Evolutionary conservation across 176 grass and related monocot genomes (phyloP).

Genomic region (Carex myosuroides): DNA sequence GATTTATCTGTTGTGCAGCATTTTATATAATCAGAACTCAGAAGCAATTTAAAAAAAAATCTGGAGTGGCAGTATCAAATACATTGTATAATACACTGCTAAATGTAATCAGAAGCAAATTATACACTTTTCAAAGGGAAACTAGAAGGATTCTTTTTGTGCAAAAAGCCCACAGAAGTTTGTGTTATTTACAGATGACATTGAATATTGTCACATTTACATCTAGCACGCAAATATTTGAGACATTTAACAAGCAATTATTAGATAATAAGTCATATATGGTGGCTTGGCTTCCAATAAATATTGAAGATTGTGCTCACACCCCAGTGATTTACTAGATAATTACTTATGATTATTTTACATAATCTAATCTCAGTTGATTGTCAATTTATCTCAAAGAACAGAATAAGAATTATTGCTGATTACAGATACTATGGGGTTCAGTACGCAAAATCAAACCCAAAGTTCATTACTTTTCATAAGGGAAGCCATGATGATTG

Average conservation of each 20-base stretch:
- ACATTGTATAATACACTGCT: not conserved
- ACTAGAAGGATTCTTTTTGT: not conserved
- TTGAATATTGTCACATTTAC: not conserved
- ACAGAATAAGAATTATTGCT: not conserved
- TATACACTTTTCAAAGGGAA: not conserved
- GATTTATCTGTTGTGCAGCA: conserved; percentile 51
- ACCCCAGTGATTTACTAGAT: not conserved
- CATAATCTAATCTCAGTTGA: not conserved
- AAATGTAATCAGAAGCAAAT: not conserved
- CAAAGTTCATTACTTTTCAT: not conserved
- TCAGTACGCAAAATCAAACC: not conserved
- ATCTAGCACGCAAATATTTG: too few species aligned
- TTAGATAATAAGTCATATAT: too few species aligned
- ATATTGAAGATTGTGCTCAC: too few species aligned
- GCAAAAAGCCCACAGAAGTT: not conserved
- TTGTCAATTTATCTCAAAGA: not conserved
- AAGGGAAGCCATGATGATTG: not conserved
- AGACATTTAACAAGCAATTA: too few species aligned
- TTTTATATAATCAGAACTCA: not conserved
- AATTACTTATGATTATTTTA: not conserved
- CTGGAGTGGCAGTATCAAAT: not conserved
- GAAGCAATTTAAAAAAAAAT: not conserved
- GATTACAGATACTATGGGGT: not conserved
- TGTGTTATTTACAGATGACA: not conserved
- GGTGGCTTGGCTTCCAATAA: too few species aligned